phyloP scores from a whole-genome alignment of 2,329 filamentous ascomycete species.

The Apiospora marii region DNA sequence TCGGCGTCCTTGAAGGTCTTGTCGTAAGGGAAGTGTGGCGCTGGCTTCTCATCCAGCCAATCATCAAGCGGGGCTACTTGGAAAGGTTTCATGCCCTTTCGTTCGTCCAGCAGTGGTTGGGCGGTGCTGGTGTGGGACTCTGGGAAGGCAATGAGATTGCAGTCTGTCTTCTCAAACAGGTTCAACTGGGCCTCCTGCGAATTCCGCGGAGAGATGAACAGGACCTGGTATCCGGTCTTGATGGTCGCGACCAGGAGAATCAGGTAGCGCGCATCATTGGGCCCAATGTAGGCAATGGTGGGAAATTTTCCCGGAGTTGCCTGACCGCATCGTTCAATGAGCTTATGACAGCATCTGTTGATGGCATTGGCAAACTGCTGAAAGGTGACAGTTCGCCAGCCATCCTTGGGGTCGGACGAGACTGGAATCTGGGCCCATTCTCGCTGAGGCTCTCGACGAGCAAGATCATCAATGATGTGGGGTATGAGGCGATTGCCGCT shows the following conservation, averaged over 20 bases:
- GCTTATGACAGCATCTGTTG: constrained; percentile 47
- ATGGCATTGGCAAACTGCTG: constrained; percentile 49
- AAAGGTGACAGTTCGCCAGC: constrained; percentile 49
- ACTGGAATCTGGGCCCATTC: constrained; percentile 46
- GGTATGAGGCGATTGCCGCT: constrained; percentile 43
- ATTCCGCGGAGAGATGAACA: constrained; percentile 56
- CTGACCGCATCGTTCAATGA: constrained; percentile 39
- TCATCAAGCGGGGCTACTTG: constrained; percentile 42
- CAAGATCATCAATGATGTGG: constrained; percentile 49
- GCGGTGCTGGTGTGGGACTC: constrained; percentile 40
- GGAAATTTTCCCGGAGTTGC: constrained; percentile 39
- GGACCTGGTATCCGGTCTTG: constrained; percentile 43
- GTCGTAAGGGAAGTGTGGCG: constrained; percentile 47
- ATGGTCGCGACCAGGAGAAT: constrained; percentile 35
- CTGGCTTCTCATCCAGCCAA: constrained; percentile 47
- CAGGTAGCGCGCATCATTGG: constrained; percentile 42
- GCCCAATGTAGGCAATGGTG: constrained; percentile 55
- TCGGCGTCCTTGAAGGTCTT: constrained; percentile 51
- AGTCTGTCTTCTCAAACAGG: constrained; percentile 53
- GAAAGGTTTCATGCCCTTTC: constrained; percentile 47
- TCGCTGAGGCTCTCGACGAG: constrained; percentile 43
- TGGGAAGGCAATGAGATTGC: constrained; percentile 48
- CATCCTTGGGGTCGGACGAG: constrained; percentile 47
- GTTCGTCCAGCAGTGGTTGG: constrained; percentile 47
- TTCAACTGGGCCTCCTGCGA: constrained; percentile 53